Conservation (phyloP, 225 moss, liverwort and hornwort genomes). For the Pseudoscleropodium purum region DNA sequence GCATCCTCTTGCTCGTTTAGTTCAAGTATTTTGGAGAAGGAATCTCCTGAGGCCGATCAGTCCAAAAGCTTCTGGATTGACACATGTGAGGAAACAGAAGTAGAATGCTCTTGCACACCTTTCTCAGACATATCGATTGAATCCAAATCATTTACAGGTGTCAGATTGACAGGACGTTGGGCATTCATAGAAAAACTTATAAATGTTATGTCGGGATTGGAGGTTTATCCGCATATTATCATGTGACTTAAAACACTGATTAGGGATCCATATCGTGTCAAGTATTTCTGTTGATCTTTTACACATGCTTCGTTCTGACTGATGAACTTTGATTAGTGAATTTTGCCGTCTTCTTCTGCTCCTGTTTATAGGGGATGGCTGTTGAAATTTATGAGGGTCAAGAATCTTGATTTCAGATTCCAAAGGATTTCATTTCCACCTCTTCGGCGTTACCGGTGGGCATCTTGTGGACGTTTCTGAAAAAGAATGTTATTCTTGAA, state of each 20-base stretch:
- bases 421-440: constrained; percentile 8
- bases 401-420: constrained; percentile 3
- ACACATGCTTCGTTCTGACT: background rate
- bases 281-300: background rate
- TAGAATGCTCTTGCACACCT: background rate
- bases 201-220: background rate
- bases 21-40: background rate
- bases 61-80: background rate
- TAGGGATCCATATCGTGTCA: background rate
- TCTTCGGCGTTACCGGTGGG: background rate
- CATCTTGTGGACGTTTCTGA: background rate
- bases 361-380: background rate
- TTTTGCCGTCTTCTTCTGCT: background rate
- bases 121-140: background rate
- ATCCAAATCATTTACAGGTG: background rate
- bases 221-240: background rate
- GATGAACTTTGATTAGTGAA: background rate
- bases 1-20: background rate
- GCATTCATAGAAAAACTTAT: background rate
- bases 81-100: background rate
- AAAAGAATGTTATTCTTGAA: background rate
- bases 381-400: background rate
- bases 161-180: background rate
- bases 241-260: background rate
- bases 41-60: background rate